Evolutionary conservation across 768 basidiomycete species (phyloP).

Genomic region (Mycena metata): DNA sequence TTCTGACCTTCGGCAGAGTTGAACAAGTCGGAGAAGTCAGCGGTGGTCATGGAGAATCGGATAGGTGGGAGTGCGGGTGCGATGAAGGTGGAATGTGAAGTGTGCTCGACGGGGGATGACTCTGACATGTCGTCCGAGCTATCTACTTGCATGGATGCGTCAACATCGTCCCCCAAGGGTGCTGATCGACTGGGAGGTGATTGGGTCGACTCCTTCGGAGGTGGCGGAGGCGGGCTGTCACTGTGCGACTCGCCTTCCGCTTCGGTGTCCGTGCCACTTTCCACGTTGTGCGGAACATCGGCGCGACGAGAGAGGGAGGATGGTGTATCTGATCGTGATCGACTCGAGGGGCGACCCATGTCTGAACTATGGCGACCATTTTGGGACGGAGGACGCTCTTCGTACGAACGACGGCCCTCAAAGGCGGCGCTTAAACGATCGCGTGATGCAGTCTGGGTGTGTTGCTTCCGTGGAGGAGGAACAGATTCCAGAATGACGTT

Average conservation of each 20-base stretch:
- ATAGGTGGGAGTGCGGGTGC: constrained; percentile 92
- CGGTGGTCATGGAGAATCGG: constrained; percentile 87
- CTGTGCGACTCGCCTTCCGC: constrained; percentile 61
- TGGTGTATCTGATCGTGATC: constrained; percentile 69
- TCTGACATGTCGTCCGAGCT: constrained; percentile 65
- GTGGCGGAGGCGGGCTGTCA: constrained; percentile 41
- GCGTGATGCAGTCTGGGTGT: constrained; percentile 33
- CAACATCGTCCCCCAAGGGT: constrained; percentile 43
- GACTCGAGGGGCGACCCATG: constrained; percentile 48
- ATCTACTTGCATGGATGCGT: constrained; percentile 48
- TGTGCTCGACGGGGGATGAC: constrained; percentile 74
- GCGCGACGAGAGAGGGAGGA: constrained; percentile 60
- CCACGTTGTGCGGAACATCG: constrained; percentile 80
- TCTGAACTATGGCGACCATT: constrained; percentile 39
- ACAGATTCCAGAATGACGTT: constrained; percentile 44
- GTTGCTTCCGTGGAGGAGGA: constrained; percentile 37
- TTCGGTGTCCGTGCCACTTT: constrained; percentile 83
- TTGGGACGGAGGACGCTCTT: constrained; percentile 42
- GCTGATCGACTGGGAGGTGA: constrained; percentile 10
- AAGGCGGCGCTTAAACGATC: constrained; percentile 26
- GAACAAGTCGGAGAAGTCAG: constrained; percentile 85
- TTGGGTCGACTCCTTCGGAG: constrained; percentile 29
- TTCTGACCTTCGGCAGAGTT: constrained; percentile 67
- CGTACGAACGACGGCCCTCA: constrained; percentile 48
- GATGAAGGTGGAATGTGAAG: constrained; percentile 82